Percentiles rank a stretch among this genome's conserved stretches.
Evolutionary conservation across 2,329 filamentous ascomycete genomes (phyloP).

Genomic region (Teratosphaeria epicoccoides): DNA sequence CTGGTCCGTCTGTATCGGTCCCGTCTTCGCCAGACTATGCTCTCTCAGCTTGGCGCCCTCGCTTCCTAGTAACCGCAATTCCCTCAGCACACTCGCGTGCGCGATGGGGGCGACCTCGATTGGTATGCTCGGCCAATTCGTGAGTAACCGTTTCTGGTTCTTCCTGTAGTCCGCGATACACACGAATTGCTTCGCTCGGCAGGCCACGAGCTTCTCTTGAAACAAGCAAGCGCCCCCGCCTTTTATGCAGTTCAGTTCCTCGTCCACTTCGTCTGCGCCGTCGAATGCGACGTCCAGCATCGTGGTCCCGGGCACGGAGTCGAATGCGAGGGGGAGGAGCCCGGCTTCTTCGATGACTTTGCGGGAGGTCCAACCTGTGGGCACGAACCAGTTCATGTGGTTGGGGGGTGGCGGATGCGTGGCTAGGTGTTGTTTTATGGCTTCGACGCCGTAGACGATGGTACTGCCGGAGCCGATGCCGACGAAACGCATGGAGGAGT

Average conservation of each 20-base stretch:
- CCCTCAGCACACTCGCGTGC: conserved; percentile 62
- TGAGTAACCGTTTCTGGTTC: conserved; percentile 62
- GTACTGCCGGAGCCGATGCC: conserved; percentile 76
- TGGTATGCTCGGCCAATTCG: conserved; percentile 72
- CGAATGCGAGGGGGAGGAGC: conserved; percentile 65
- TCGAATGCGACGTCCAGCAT: conserved; percentile 87
- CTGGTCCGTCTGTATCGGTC: conserved; percentile 76
- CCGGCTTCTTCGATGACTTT: conserved; percentile 74
- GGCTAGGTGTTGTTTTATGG: conserved; percentile 53
- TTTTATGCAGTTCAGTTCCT: conserved; percentile 92
- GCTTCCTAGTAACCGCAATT: conserved; percentile 64
- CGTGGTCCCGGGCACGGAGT: conserved; percentile 54
- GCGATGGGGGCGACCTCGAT: conserved; percentile 88
- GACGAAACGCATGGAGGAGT: conserved; percentile 50
- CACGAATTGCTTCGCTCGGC: conserved; percentile 30
- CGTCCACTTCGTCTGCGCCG: conserved; percentile 92
- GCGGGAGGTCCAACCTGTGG: conserved; percentile 84
- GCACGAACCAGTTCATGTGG: conserved; percentile 68
- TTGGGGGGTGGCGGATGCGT: conserved; percentile 34
- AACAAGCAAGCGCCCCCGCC: conserved; percentile 95
- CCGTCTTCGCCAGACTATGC: conserved; percentile 65
- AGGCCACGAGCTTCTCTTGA: conserved; percentile 93
- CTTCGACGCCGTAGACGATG: conserved; percentile 75
- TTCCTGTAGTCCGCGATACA: conserved; percentile 69
- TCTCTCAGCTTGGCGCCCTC: conserved; percentile 59